These are phyloP conservation scores for Albatrellus ellisii DNA, from an alignment of 768 basidiomycete species.

Conservation along the genomic window DNA sequence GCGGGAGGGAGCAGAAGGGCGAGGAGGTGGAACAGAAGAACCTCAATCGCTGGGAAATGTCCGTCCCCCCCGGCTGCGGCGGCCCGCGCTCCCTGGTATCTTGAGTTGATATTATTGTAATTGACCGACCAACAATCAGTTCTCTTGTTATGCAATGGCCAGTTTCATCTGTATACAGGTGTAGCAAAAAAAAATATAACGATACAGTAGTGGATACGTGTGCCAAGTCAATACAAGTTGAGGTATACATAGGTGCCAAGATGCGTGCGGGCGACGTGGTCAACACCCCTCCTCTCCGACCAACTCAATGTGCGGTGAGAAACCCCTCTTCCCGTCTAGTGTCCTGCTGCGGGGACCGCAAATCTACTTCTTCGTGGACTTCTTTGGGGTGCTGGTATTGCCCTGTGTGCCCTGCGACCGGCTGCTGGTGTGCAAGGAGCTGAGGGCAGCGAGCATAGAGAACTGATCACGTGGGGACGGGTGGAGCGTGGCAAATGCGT, in stretches of 20 bases:
- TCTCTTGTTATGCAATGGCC: no score
- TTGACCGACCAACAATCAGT: neutral
- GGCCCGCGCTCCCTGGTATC: no score
- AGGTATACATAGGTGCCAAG: no score
- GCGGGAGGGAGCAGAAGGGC: neutral
- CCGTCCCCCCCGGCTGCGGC: neutral
- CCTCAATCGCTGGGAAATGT: neutral
- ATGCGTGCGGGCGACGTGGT: no score
- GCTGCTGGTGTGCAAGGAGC: slow-evolving; percentile 3
- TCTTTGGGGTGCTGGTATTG: slow-evolving; percentile 4
- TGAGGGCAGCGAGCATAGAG: slow-evolving; percentile 20
- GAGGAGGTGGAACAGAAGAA: neutral
- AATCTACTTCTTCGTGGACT: slow-evolving; percentile 7
- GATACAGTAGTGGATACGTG: no score
- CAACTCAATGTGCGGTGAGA: neutral
- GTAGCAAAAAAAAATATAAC: no score
- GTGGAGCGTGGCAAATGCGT: slow-evolving; percentile 24
- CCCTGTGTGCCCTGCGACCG: neutral
- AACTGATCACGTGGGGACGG: slow-evolving; percentile 22
- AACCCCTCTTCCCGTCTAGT: neutral
- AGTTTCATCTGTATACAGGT: no score
- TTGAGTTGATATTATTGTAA: no score
- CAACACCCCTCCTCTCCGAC: neutral
- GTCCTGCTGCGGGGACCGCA: neutral
- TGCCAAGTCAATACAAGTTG: no score